phyloP scores from a whole-genome alignment of 805 yeast genomes.

The Candida chauliodis region DNA sequence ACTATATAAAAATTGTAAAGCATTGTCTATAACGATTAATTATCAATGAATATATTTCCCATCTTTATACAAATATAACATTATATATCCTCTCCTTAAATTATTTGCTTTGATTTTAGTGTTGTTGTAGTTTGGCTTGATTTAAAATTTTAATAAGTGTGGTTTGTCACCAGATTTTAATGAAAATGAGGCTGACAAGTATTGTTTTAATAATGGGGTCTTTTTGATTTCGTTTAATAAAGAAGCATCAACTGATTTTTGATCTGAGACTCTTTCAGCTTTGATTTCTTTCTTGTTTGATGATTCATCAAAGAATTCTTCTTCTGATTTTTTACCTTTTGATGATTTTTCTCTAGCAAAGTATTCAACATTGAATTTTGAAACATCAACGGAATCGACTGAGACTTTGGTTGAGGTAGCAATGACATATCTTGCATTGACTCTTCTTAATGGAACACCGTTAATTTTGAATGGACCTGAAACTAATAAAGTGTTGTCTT shows the following conservation, averaged over 20 bases:
- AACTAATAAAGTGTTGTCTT: conserved; percentile 96
- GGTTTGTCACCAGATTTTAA: conserved; percentile 98
- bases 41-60: not conserved
- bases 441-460: conserved; percentile 99
- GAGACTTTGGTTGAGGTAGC: conserved; percentile 94
- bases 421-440: conserved; percentile 96
- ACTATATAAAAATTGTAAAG: too few species aligned
- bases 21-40: too few species aligned
- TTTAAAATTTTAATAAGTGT: conserved; percentile 94
- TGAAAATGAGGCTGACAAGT: conserved; percentile 93
- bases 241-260: conserved; percentile 91
- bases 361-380: conserved; percentile 91
- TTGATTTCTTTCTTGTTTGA: conserved; percentile 79
- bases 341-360: conserved; percentile 92
- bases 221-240: conserved; percentile 91
- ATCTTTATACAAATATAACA: conserved; percentile 1
- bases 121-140: conserved; percentile 6
- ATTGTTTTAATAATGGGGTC: conserved; percentile 95
- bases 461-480: conserved; percentile 99
- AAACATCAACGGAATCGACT: conserved; percentile 75
- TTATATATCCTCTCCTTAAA: conserved; percentile 1
- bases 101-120: not conserved
- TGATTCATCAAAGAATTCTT: conserved; percentile 82
- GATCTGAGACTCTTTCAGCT: conserved; percentile 95
- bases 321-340: conserved; percentile 82